Conservation (phyloP, 2,329 filamentous ascomycete species). For the Talaromyces albobiverticillius region DNA sequence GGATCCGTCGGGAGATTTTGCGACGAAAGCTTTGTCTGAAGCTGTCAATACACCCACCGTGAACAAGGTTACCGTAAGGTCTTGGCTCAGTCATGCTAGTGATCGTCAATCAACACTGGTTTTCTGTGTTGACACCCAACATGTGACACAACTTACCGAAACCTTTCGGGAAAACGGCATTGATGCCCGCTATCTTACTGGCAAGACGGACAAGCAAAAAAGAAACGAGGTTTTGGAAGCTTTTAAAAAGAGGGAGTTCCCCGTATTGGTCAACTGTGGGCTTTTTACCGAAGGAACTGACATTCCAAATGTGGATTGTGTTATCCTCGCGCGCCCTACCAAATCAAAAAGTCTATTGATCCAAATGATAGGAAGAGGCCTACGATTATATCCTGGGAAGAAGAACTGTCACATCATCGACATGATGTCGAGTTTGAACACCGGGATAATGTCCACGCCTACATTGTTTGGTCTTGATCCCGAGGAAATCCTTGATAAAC, state of each 20-base stretch:
- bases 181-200: slow-evolving; percentile 83
- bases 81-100: slow-evolving; percentile 76
- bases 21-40: slow-evolving; percentile 69
- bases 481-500: slow-evolving; percentile 67
- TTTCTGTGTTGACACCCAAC: slow-evolving; percentile 88
- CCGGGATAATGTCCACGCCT: slow-evolving; percentile 83
- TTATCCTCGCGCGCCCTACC: slow-evolving; percentile 83
- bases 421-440: slow-evolving; percentile 82
- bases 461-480: slow-evolving; percentile 93
- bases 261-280: slow-evolving; percentile 89
- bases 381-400: slow-evolving; percentile 79
- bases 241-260: slow-evolving; percentile 74
- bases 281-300: slow-evolving; percentile 98
- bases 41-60: slow-evolving; percentile 78
- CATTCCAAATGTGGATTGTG: slow-evolving; percentile 94
- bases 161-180: slow-evolving; percentile 74
- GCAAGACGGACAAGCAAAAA: slow-evolving; percentile 68
- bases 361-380: slow-evolving; percentile 95
- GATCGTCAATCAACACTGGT: slow-evolving; percentile 80
- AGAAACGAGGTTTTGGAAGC: slow-evolving; percentile 68
- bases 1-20: slow-evolving; percentile 72
- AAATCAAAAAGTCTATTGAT: slow-evolving; percentile 89
- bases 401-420: slow-evolving; percentile 92
- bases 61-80: slow-evolving; percentile 80
- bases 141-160: slow-evolving; percentile 71